Evolutionary conservation across 2,329 filamentous ascomycete genomes (phyloP).

Genomic region (Fusarium sp.): DNA sequence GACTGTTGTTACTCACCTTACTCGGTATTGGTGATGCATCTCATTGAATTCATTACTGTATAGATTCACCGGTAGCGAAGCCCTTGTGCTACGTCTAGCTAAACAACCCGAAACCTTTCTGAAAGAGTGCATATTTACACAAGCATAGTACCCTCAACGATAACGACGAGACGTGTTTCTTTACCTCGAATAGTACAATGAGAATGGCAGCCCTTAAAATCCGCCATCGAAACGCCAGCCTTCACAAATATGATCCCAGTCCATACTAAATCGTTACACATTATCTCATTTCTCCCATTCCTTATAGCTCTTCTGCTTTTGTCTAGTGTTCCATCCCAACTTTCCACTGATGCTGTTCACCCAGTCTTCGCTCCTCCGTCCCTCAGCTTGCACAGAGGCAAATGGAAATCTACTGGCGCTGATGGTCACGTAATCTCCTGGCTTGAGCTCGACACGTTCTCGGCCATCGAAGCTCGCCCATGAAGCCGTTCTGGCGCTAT

Average conservation of each 20-base stretch:
- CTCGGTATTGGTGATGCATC: not conserved
- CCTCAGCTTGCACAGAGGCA: constrained; percentile 76
- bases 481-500: constrained; percentile 85
- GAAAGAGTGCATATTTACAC: not conserved
- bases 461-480: constrained; percentile 99
- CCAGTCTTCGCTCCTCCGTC: constrained; percentile 79
- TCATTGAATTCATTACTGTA: not conserved
- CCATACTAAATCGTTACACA: not conserved
- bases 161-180: not conserved
- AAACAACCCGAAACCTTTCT: not conserved
- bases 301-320: constrained; percentile 74
- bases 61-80: not conserved
- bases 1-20: not conserved
- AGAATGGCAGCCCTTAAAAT: not conserved
- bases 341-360: constrained; percentile 83
- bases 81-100: not conserved
- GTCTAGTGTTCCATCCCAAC: constrained; percentile 82
- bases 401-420: constrained; percentile 84
- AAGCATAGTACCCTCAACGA: not conserved
- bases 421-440: constrained; percentile 86
- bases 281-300: constrained; percentile 53
- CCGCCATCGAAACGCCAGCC: constrained; percentile 3
- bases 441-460: constrained; percentile 80
- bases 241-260: not conserved
- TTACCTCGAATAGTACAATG: not conserved